phyloP scores from a whole-genome alignment of 768 basidiomycete species.

The Pleurotus platypus region DNA sequence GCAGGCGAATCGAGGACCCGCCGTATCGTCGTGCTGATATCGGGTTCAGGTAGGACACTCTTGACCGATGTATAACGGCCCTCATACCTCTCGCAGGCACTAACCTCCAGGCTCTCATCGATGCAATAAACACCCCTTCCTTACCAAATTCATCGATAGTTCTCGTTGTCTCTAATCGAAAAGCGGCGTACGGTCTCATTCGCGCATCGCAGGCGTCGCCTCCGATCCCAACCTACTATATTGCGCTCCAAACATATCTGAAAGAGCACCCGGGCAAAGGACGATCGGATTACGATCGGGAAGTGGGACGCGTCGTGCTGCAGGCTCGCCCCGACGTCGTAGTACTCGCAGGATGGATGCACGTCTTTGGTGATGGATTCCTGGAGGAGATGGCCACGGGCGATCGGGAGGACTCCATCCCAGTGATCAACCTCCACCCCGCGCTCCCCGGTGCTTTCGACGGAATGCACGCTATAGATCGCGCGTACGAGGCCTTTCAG shows the following conservation, averaged over 20 bases:
- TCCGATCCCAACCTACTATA: constrained; percentile 77
- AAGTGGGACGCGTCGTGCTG: constrained; percentile 65
- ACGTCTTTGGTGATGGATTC: constrained; percentile 52
- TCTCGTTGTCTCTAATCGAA: constrained; percentile 89
- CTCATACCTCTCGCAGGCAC: constrained; percentile 51
- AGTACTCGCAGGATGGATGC: constrained; percentile 99
- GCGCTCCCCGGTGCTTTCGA: constrained; percentile 96
- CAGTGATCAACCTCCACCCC: constrained; percentile 96
- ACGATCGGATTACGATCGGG: constrained; percentile 80
- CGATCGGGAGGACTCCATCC: constrained; percentile 37
- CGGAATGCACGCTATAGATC: constrained; percentile 85
- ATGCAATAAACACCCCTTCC: constrained; percentile 74
- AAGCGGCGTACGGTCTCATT: constrained; percentile 83
- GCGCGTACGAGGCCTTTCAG: constrained; percentile 87
- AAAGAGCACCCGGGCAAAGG: constrained; percentile 66
- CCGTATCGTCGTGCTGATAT: constrained; percentile 45
- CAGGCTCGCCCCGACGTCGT: constrained; percentile 76
- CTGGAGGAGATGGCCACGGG: background rate
- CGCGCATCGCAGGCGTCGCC: constrained; percentile 72
- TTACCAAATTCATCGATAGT: constrained; percentile 69
- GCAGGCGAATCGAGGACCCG: constrained; percentile 11
- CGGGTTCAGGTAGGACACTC: constrained; percentile 42
- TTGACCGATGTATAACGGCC: background rate
- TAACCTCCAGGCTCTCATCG: constrained; percentile 94
- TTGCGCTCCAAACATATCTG: constrained; percentile 82